Evolutionary conservation across 495 filamentous ascomycete genomes (phyloP).

Genomic region (Penicillium subrubescens): DNA sequence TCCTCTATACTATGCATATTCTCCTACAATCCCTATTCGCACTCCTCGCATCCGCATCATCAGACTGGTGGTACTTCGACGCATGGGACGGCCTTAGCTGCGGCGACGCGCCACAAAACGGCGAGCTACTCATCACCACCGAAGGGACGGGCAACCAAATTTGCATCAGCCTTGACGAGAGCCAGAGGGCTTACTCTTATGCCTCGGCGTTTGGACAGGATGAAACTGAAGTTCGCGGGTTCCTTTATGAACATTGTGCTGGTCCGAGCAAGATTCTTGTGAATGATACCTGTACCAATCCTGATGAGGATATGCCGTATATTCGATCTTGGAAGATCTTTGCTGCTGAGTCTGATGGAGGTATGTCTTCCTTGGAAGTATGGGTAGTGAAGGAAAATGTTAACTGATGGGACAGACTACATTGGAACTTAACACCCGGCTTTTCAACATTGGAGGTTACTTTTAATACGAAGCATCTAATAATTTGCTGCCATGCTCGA

Average conservation of each 20-base stretch:
- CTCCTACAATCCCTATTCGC: not conserved
- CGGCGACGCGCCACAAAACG: constrained; percentile 11
- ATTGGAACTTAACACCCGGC: not conserved
- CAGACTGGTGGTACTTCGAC: constrained; percentile 13
- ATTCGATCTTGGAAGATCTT: not conserved
- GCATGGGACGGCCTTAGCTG: constrained; percentile 16
- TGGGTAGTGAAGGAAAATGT: not conserved
- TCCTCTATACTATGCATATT: not conserved
- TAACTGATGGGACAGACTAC: not conserved
- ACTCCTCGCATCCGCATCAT: constrained; percentile 3
- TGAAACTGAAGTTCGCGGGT: not conserved
- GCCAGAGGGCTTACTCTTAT: not conserved
- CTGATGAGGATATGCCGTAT: constrained; percentile 5
- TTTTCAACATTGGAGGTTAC: not conserved
- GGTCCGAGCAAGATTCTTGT: constrained; percentile 5
- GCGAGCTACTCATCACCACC: constrained; percentile 4
- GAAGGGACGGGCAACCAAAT: constrained; percentile 1
- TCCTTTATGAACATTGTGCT: constrained; percentile 11
- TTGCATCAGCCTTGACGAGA: not conserved
- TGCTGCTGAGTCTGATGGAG: not conserved
- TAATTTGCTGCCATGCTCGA: not conserved
- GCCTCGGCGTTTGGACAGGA: not conserved
- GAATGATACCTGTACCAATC: constrained; percentile 14
- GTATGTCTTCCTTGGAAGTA: not conserved
- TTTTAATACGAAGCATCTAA: not conserved